Evolutionary conservation across 768 basidiomycete species (phyloP).

Genomic region (Tubosaeta brunneosetosa): DNA sequence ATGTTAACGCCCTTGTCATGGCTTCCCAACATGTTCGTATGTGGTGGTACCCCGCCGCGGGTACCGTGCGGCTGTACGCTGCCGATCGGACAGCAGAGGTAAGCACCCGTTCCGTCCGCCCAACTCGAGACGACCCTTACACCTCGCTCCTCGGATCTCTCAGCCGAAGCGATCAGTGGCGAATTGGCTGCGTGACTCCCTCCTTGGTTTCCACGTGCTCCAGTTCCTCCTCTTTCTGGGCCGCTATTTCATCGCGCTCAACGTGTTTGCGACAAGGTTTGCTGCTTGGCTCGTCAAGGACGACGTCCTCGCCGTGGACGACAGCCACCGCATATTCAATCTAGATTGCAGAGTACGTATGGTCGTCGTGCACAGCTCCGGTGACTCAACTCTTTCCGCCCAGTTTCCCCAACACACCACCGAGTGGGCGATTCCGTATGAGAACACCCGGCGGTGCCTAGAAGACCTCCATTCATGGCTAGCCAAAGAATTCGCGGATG

Average conservation of each 20-base stretch:
- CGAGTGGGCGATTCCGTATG: conserved; percentile 88
- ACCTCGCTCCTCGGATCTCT: conserved; percentile 8
- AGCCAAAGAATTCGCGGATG: conserved; percentile 56
- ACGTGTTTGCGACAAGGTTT: conserved; percentile 58
- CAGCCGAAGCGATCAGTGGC: conserved; percentile 50
- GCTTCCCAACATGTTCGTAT: conserved; percentile 87
- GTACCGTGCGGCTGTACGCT: conserved; percentile 64
- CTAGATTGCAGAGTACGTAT: conserved; percentile 84
- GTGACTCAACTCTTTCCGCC: conserved; percentile 2
- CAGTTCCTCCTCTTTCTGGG: conserved; percentile 82
- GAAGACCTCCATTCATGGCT: conserved; percentile 70
- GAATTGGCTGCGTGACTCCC: conserved; percentile 64
- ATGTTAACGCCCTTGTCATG: conserved; percentile 50
- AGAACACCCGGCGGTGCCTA: conserved; percentile 62
- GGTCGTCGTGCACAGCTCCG: neutral
- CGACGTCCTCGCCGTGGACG: conserved; percentile 61
- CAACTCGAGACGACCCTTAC: neutral
- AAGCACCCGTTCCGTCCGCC: conserved; percentile 26
- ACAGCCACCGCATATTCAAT: conserved; percentile 83
- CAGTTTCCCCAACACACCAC: conserved; percentile 92
- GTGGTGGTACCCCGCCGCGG: conserved; percentile 92
- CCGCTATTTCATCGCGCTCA: conserved; percentile 57
- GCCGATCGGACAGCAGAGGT: conserved; percentile 79
- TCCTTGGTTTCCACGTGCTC: conserved; percentile 76
- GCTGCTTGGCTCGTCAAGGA: conserved; percentile 63